Conservation (phyloP, 163 green algal species). For the Coccomyxa subellipsoidea region DNA sequence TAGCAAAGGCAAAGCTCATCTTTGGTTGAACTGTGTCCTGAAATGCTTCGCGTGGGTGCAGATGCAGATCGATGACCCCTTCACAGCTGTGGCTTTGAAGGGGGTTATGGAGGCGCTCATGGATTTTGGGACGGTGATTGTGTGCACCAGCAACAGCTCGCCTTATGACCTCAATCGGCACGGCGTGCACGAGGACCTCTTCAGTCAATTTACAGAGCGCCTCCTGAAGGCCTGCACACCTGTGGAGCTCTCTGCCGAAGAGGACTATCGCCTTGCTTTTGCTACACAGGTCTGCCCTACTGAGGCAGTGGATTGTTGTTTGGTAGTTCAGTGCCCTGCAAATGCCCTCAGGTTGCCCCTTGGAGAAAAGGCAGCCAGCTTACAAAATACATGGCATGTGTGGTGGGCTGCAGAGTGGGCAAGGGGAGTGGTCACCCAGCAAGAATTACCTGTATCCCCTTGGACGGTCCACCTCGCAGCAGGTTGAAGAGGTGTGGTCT, state of each 20-base stretch:
- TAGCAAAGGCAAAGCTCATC: too few species aligned
- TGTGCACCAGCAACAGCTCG: background rate
- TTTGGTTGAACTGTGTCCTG: background rate
- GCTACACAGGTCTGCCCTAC: background rate
- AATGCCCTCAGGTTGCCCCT: too few species aligned
- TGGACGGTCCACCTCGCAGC: background rate
- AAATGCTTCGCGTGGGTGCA: background rate
- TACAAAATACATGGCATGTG: background rate
- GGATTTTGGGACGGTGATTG: background rate
- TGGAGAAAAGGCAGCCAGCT: too few species aligned
- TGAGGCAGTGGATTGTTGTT: too few species aligned
- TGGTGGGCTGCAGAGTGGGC: background rate
- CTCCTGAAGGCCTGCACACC: background rate
- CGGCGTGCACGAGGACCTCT: slow-evolving; percentile 6
- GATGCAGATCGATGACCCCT: background rate
- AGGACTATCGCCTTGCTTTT: background rate
- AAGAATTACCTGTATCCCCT: background rate
- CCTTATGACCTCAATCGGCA: background rate
- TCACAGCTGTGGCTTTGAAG: background rate
- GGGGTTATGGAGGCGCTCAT: background rate
- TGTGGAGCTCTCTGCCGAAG: background rate
- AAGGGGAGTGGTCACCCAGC: background rate
- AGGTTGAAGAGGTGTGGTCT: background rate
- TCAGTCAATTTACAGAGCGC: background rate
- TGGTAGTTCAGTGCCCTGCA: too few species aligned